Base-by-base conservation (phyloP, 2,329 filamentous ascomycete genomes). In the Didymella pinodella region DNA sequence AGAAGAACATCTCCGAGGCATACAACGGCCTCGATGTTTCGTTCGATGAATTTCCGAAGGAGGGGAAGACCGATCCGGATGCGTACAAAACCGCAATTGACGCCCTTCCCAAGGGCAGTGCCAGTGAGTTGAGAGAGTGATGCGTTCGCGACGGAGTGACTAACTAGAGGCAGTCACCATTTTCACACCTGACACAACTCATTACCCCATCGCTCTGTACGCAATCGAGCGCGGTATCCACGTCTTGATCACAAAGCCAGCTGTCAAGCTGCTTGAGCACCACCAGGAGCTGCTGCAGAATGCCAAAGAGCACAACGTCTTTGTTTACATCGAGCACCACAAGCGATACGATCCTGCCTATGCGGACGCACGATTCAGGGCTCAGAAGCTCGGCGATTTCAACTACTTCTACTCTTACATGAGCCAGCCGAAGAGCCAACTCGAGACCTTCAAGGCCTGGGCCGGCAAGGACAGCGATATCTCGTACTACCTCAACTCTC, bases 401-500 rank as follows among this genome's bases (percentile, higher is more conserved):
- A 97, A 96, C 83, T 97, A 97, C 84, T 97, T 96, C 77, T 97
- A 97, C 85, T 90, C 87, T 69, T 97, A 97, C 85, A 96, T 97
- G 93, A 92, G 88, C 48, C 93, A 97, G 83, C 74, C 74, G 20
- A 76, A 76, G 81, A 92, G 85, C 49, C 93, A 96, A 80, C 86
- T 97, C 47, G 91, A 96, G 83, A 97, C 93, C 0, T 97, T 97
- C 87, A 93, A 92, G 79, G 90, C 92, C 3, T 97, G 93, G 93
- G 93, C 93, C 0, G 93, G 93, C 64, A 88, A 89, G 70, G 93
- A 97, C 68, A 93, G 90, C 29, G 94, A 97, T 77, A 97, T 97
- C 70, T 93, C 90, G 10, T 97, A 97, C 83, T 97, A 97, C 79
- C 86, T 97, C 66, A 97, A 97, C 84, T 92, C 88, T 65, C 93